Base-by-base conservation (phyloP, 1,284 basidiomycete species). In the Microbotryum saponariae region DNA sequence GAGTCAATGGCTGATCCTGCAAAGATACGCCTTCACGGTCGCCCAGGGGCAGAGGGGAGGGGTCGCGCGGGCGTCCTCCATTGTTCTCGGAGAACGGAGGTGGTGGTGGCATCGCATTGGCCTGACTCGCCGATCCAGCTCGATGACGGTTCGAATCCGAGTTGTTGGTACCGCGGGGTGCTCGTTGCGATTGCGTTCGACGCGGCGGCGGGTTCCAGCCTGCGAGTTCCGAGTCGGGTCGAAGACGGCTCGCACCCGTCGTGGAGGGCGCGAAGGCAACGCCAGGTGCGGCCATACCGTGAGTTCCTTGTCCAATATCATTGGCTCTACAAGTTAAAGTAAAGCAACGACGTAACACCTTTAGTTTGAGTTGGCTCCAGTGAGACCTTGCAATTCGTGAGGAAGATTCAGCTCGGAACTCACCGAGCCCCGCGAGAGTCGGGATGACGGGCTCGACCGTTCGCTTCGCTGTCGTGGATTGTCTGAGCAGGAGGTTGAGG, bases 391-490 rank as follows among this genome's bases (percentile, higher is more conserved):
- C 48, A 23, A 50, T 9, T 50, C 20, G 16, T 23, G 48, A 20
- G 48, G 10, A n/a, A 37, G 27, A 27, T 23, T 5, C 10, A 2
- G 14, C 1, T 21, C 44, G 20, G 16, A 20, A 25, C 64, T 50
- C 23, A 66, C 65, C 65, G 58, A 1, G 67, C 67, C 18, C 67
- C 67, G 37, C 60, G 18, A 2, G 58, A 62, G 10, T 68, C 67
- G 1, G 62, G 61, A 55, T 68, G 60, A 1, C 67, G 57, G 9
- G 45, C 52, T 6, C 51, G 47, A 2, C 67, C 67, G 21, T 21
- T 58, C 3, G 67, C 64, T 31, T 68, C 67, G 25, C 20, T 12
- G 50, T 66, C 64, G 18, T 33, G 9, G 1, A 64, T 50, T 9
- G 63, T 61, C 1, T 50, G 50, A 2, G 53, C 20, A 3, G 67